Evolutionary conservation across 2,329 filamentous ascomycete genomes (phyloP), one percentile per base, ranked within the genome.

Genomic region (Apiospora aurea): DNA sequence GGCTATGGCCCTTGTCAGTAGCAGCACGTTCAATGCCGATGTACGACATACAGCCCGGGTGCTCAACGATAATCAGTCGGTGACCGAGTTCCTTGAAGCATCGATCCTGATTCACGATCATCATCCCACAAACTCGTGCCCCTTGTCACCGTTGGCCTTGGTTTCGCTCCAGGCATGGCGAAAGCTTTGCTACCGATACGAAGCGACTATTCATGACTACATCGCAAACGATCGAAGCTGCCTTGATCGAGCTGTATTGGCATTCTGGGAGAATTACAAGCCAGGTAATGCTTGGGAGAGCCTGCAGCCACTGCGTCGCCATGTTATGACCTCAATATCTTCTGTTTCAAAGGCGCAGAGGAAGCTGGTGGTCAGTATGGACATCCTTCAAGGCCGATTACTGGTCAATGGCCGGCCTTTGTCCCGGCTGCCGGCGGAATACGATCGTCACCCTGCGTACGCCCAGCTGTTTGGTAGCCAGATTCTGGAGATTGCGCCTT

Each of bases 121-220:
- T 24, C 26, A 64, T 2, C 57, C 57, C 26, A 34, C 14, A 34
- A 7, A 64, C 18, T 5, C 26, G 57, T 18, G 38, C 57, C 7
- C 26, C 29, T 34, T 64, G 26, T 64, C 26, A 41, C 29, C 38
- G 38, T 1, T 38, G 26, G 57, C 26, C 26, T 38, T 64, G 26
- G 57, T 64, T 41, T 64, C 57, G 26, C 57, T 64, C 26, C 26
- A 64, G 57, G 38, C 26, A 34, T 64, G 57, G 57, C 57, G 38
- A 41, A 64, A 38, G 38, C 57, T 64, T 41, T 64, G 57, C n/a
- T 64, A 64, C 57, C 29, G 38, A 64, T 64, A 64, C 13, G 16
- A 64, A 51, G 47, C 21, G 47, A 11, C 47, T n/a, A 24, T 51
- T 51, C 21, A 13, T 51, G 47, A 13, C 21, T 24, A 24, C 10